Evolutionary conservation across 768 basidiomycete species (phyloP).

Genomic region (Clavulina sp.): DNA sequence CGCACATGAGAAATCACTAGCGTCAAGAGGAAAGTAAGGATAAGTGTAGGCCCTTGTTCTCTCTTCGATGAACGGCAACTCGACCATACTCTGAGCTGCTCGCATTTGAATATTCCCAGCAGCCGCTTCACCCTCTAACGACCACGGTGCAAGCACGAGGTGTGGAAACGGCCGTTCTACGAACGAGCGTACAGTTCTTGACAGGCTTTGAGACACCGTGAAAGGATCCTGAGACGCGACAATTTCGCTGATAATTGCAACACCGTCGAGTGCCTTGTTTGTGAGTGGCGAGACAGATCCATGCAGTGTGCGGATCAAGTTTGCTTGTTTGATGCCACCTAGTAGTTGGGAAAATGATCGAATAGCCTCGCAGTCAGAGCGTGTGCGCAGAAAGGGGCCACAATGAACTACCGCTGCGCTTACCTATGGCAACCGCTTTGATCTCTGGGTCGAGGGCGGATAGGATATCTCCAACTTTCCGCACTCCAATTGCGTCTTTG

Average conservation of each 20-base stretch:
- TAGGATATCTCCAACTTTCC: slow-evolving; percentile 53
- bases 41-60: too few relatives aligned
- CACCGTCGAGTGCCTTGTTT: slow-evolving; percentile 48
- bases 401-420: slow-evolving; percentile 12
- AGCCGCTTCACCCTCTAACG: neutral
- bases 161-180: slow-evolving; percentile 7
- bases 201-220: slow-evolving; percentile 30
- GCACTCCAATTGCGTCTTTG: slow-evolving; percentile 46
- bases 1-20: too few relatives aligned
- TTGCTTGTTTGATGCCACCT: slow-evolving; percentile 79
- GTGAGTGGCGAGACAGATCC: slow-evolving; percentile 39
- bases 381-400: neutral
- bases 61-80: too few relatives aligned
- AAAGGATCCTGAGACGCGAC: slow-evolving; percentile 43
- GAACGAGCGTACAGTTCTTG: slow-evolving; percentile 29
- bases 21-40: slow-evolving; percentile 3
- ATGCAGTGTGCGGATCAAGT: slow-evolving; percentile 58
- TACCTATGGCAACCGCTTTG: slow-evolving; percentile 76
- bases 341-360: neutral
- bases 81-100: neutral
- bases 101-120: neutral
- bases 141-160: neutral
- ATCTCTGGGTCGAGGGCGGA: slow-evolving; percentile 41
- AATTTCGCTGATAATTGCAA: slow-evolving; percentile 83
- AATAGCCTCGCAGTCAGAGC: too few relatives aligned